Conservation (phyloP, 768 basidiomycete species). For the Tylopilus plumbeoviolaceoides region DNA sequence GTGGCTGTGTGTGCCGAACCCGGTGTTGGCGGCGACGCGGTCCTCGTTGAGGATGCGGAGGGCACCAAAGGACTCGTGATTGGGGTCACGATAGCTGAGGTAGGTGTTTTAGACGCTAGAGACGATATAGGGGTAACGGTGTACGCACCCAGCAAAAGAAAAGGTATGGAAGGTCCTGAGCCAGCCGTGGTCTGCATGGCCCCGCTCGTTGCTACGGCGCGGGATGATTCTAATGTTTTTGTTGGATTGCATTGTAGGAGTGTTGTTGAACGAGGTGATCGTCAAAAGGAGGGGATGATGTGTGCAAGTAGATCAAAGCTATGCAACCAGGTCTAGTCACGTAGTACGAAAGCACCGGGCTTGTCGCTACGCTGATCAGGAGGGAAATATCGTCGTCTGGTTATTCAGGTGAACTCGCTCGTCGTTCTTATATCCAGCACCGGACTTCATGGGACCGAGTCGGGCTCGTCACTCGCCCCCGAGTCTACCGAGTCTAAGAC, state of each 20-base stretch:
- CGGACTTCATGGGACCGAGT: neutral
- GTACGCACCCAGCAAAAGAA: slow-evolving; percentile 60
- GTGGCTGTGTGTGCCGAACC: slow-evolving; percentile 85
- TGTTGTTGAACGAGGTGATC: neutral
- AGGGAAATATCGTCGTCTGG: slow-evolving; percentile 1
- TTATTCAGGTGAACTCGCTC: neutral
- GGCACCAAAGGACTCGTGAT: slow-evolving; percentile 60
- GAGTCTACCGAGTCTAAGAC: too few species aligned
- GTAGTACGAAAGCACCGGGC: neutral
- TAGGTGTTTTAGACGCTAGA: slow-evolving; percentile 1
- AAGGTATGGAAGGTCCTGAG: slow-evolving; percentile 87
- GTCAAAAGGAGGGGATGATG: neutral
- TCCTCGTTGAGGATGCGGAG: slow-evolving; percentile 94
- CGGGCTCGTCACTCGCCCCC: too few species aligned
- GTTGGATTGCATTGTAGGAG: slow-evolving; percentile 12
- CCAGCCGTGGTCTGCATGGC: slow-evolving; percentile 80
- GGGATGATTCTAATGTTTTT: slow-evolving; percentile 38
- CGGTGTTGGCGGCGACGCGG: slow-evolving; percentile 67
- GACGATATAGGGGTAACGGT: slow-evolving; percentile 10
- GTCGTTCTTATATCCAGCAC: slow-evolving; percentile 18
- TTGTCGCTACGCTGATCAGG: neutral
- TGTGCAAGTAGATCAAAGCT: neutral
- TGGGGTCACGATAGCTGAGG: slow-evolving; percentile 54
- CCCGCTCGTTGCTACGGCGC: slow-evolving; percentile 60
- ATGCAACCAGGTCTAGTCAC: neutral